Percentiles rank a stretch among this genome's conserved stretches.
Evolutionary conservation across 2,329 filamentous ascomycete species (phyloP).

Genomic region (Neophaeococcomyces mojaviensis): DNA sequence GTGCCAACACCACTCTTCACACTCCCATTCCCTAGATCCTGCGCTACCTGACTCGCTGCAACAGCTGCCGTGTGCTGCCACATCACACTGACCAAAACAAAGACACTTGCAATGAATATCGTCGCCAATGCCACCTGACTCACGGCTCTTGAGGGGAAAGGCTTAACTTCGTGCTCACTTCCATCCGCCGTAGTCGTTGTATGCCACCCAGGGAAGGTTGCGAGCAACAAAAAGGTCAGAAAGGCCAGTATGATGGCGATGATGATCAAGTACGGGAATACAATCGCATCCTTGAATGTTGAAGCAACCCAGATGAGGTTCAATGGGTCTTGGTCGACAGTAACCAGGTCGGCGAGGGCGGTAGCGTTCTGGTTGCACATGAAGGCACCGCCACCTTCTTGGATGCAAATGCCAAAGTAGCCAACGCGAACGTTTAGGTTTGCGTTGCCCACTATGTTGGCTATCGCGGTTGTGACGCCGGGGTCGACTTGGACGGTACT

Average conservation of each 20-base stretch:
- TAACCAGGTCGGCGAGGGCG: constrained; percentile 78
- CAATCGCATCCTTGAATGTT: constrained; percentile 97
- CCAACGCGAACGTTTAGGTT: constrained; percentile 84
- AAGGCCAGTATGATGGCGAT: constrained; percentile 97
- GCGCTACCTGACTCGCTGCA: constrained; percentile 83
- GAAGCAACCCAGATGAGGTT: constrained; percentile 95
- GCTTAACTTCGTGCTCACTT: constrained; percentile 83
- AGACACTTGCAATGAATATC: constrained; percentile 66
- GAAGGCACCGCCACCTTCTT: constrained; percentile 81
- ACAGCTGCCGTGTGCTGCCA: constrained; percentile 84
- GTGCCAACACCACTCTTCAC: constrained; percentile 85
- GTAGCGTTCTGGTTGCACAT: constrained; percentile 97
- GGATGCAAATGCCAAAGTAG: constrained; percentile 97
- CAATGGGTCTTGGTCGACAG: constrained; percentile 85
- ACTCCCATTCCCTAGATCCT: constrained; percentile 84
- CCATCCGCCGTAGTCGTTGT: constrained; percentile 76
- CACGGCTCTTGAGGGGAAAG: constrained; percentile 84
- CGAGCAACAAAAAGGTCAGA: constrained; percentile 86
- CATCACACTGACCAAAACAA: constrained; percentile 56
- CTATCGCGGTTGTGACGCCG: constrained; percentile 73
- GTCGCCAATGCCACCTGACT: constrained; percentile 89
- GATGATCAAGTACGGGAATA: constrained; percentile 96
- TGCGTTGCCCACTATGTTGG: constrained; percentile 80
- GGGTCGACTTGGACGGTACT: constrained; percentile 86
- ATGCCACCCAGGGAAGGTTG: constrained; percentile 96